phyloP scores from a whole-genome alignment of 306 rosid species.

The Mimosa pudica region DNA sequence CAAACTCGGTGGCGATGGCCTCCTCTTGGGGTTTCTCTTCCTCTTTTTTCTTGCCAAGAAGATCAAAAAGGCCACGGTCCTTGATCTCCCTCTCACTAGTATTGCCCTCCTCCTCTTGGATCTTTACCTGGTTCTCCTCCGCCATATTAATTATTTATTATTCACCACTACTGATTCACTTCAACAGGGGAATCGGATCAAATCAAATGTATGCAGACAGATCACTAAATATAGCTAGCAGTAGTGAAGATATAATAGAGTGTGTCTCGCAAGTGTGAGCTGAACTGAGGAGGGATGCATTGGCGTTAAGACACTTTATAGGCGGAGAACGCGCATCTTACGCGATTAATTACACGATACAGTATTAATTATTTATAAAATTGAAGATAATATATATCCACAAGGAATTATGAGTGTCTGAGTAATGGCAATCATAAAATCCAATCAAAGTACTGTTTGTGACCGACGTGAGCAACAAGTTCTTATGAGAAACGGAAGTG shows the following conservation, averaged over 20 bases:
- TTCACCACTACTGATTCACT: neutral
- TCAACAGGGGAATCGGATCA: neutral
- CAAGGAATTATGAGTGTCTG: neutral
- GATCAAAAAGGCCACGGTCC: slow-evolving; percentile 78
- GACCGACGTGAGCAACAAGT: slow-evolving; percentile 34
- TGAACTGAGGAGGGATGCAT: neutral
- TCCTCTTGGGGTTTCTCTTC: slow-evolving; percentile 46
- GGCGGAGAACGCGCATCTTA: slow-evolving; percentile 43
- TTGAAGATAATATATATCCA: too few relatives aligned
- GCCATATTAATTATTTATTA: slow-evolving; percentile 51
- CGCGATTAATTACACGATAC: slow-evolving; percentile 27
- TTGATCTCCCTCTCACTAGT: slow-evolving; percentile 44
- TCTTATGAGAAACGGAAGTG: neutral
- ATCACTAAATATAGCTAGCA: neutral
- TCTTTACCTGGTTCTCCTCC: slow-evolving; percentile 57
- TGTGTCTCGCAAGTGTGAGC: neutral
- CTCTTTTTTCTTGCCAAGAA: slow-evolving; percentile 58
- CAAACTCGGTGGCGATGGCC: slow-evolving; percentile 40
- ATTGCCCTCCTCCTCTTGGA: slow-evolving; percentile 32
- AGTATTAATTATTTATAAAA: too few relatives aligned
- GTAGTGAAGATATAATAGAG: neutral
- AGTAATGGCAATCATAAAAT: neutral
- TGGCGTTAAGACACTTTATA: slow-evolving; percentile 33
- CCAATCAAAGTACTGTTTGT: slow-evolving; percentile 14
- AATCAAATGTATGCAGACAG: neutral